Percentiles rank a stretch among this genome's conserved stretches.
Conservation (phyloP, 2,329 filamentous ascomycete species). For the Calonectria crousiana region DNA sequence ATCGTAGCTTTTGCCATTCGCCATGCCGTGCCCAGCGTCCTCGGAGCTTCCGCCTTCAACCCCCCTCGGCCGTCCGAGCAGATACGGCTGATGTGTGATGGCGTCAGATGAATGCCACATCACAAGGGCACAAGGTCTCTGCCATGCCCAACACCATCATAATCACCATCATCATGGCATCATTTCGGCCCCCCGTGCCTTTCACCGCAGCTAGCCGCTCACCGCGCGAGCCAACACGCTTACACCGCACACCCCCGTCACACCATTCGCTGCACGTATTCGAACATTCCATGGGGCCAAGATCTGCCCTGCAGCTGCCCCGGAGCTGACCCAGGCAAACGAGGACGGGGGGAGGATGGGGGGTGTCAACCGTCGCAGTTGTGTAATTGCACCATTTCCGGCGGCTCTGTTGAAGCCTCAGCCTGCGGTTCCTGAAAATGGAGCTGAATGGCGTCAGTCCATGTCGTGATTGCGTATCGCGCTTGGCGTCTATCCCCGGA, state of each 20-base stretch:
- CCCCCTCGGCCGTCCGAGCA: neutral
- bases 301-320: slow-evolving; percentile 29
- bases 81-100: slow-evolving; percentile 8
- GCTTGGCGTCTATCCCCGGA: slow-evolving; percentile 9
- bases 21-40: neutral
- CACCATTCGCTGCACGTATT: slow-evolving; percentile 31
- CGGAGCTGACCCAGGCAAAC: neutral
- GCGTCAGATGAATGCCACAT: slow-evolving; percentile 18
- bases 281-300: slow-evolving; percentile 26
- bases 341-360: neutral
- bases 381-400: slow-evolving; percentile 33
- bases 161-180: slow-evolving; percentile 17
- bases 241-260: slow-evolving; percentile 19
- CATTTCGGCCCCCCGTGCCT: slow-evolving; percentile 3
- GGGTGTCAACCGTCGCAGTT: neutral
- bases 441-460: slow-evolving; percentile 26
- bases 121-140: slow-evolving; percentile 8
- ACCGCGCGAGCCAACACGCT: neutral
- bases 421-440: neutral
- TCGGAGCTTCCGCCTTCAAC: slow-evolving; percentile 1
- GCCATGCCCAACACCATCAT: neutral
- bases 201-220: slow-evolving; percentile 21
- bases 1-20: neutral
- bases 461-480: slow-evolving; percentile 19
- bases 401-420: slow-evolving; percentile 30